Percentiles rank a stretch among this genome's conserved stretches.
phyloP scores from a whole-genome alignment of 1,139 yeast genomes.

The Diutina sp. region DNA sequence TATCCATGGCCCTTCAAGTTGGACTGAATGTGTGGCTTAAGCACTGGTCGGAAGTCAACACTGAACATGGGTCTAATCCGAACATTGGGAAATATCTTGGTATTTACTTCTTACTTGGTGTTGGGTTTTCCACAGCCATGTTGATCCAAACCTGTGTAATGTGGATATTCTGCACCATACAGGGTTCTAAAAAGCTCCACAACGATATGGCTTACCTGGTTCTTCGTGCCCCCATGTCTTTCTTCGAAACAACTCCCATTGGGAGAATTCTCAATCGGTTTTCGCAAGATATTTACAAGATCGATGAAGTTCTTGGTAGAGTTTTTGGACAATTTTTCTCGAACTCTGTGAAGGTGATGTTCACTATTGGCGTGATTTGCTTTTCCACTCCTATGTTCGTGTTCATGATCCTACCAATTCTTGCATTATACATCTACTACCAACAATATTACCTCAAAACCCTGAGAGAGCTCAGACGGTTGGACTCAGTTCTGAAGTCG shows the following conservation, averaged over 20 bases:
- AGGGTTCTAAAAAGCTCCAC: constrained; percentile 72
- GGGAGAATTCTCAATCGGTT: constrained; percentile 91
- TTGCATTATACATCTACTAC: constrained; percentile 62
- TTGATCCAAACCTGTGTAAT: constrained; percentile 58
- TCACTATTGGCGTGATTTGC: constrained; percentile 73
- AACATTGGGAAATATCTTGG: constrained; percentile 57
- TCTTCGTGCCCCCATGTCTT: constrained; percentile 89
- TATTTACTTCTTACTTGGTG: constrained; percentile 63
- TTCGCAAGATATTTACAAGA: constrained; percentile 85
- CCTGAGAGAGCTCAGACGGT: constrained; percentile 87
- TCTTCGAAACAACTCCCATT: constrained; percentile 93
- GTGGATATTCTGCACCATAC: constrained; percentile 78
- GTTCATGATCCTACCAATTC: constrained; percentile 58
- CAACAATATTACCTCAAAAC: constrained; percentile 85
- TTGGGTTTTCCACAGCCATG: constrained; percentile 43
- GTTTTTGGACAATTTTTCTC: constrained; percentile 74
- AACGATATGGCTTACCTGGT: constrained; percentile 70
- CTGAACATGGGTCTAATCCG: constrained; percentile 59
- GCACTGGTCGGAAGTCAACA: constrained; percentile 91
- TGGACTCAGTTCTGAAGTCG: constrained; percentile 85
- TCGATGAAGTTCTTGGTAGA: constrained; percentile 79
- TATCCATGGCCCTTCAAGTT: constrained; percentile 42
- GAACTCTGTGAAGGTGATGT: constrained; percentile 60
- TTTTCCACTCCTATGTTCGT: constrained; percentile 83
- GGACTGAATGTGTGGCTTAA: constrained; percentile 77